phyloP scores from a whole-genome alignment of 495 filamentous ascomycete genomes.

The Neurospora intermedia region DNA sequence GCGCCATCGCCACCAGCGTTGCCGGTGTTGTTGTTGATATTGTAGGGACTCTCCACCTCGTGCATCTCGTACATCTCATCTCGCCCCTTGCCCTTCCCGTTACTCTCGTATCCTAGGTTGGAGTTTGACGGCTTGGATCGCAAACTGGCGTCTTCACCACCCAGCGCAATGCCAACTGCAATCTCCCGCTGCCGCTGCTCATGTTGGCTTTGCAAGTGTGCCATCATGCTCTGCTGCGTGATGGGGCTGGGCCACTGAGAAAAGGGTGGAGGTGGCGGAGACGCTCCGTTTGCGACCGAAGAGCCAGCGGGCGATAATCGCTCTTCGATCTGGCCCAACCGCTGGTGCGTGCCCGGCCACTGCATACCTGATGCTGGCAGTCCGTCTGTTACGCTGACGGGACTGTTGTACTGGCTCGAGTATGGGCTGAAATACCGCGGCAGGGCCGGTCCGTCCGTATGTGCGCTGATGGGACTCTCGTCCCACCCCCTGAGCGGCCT shows the following conservation, averaged over 20 bases:
- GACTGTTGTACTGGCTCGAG: conserved; percentile 35
- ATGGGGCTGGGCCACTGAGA: conserved; percentile 19
- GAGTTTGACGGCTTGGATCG: conserved; percentile 17
- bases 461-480: conserved; percentile 34
- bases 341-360: conserved; percentile 18
- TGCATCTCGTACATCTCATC: conserved; percentile 24
- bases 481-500: conserved; percentile 35
- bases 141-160: conserved; percentile 21
- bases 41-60: conserved; percentile 22
- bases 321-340: conserved; percentile 13
- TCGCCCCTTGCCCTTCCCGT: conserved; percentile 22
- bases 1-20: background rate
- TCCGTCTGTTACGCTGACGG: conserved; percentile 28
- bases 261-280: conserved; percentile 19
- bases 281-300: background rate
- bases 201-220: background rate
- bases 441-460: conserved; percentile 23
- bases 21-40: background rate
- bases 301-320: background rate
- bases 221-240: conserved; percentile 17
- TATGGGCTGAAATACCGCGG: conserved; percentile 41
- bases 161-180: conserved; percentile 26
- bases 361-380: conserved; percentile 10
- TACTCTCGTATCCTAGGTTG: conserved; percentile 8
- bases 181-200: conserved; percentile 17